These are phyloP conservation scores for Scenedesmus sp. DNA, from an alignment of 163 green algal species.

Conservation along the genomic window DNA sequence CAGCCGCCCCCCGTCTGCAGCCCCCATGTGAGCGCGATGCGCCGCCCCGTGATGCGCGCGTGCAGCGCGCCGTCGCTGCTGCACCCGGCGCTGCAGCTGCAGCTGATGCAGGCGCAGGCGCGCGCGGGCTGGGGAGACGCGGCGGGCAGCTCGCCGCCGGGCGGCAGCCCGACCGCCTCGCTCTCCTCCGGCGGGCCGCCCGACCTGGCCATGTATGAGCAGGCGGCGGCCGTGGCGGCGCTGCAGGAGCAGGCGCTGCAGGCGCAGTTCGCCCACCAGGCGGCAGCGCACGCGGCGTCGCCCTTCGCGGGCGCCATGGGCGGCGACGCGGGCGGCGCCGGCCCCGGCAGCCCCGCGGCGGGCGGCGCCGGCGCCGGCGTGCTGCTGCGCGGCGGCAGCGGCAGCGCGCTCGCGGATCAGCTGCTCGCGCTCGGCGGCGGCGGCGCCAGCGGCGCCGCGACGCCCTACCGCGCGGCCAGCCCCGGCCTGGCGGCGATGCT, in stretches of 20 bases:
- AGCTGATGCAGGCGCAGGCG: constrained; percentile 16
- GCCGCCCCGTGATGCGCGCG: constrained; percentile 17
- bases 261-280: constrained; percentile 23
- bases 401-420: no score
- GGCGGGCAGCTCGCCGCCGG: background rate
- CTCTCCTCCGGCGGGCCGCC: background rate
- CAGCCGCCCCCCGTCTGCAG: no score
- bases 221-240: background rate
- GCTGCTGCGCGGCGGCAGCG: no score
- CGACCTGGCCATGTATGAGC: background rate
- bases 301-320: no score
- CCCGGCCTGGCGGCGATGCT: no score
- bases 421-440: no score
- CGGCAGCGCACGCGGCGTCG: background rate
- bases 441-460: no score
- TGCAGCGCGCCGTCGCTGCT: constrained; percentile 35
- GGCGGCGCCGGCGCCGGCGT: no score
- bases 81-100: constrained; percentile 37
- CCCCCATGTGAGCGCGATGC: background rate
- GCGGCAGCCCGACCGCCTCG: background rate
- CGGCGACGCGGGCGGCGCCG: no score
- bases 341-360: no score
- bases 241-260: background rate
- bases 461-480: no score
- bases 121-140: background rate